Evolutionary conservation across 768 basidiomycete species (phyloP).

Genomic region (Porpolomopsis calyptriformis): DNA sequence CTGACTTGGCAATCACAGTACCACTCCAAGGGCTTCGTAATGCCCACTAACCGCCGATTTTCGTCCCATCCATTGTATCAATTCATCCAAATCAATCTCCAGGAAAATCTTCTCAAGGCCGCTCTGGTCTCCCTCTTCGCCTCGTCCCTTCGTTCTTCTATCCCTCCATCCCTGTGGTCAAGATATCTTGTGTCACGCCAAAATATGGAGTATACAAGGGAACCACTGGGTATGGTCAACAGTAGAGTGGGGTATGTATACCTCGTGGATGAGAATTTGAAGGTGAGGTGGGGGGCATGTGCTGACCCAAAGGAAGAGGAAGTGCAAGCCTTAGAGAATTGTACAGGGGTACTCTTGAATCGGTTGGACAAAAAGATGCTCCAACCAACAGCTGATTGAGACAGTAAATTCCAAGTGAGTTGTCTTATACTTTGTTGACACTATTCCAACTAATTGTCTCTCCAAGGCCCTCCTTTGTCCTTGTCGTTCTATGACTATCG

Average conservation of each 20-base stretch:
- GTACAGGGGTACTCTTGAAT: slow-evolving; percentile 57
- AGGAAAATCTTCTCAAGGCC: slow-evolving; percentile 88
- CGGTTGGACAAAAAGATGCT: slow-evolving; percentile 31
- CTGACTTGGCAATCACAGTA: slow-evolving; percentile 36
- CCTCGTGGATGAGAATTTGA: slow-evolving; percentile 74
- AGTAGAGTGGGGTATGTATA: slow-evolving; percentile 88
- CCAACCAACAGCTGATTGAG: too few species aligned
- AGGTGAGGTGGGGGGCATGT: slow-evolving; percentile 87
- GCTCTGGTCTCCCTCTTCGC: slow-evolving; percentile 80
- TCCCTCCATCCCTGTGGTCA: slow-evolving; percentile 54
- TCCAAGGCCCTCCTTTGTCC: too few species aligned
- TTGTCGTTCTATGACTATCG: too few species aligned
- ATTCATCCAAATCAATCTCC: slow-evolving; percentile 81
- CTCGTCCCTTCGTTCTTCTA: slow-evolving; percentile 53
- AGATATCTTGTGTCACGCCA: slow-evolving; percentile 75
- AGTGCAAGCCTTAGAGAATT: slow-evolving; percentile 53
- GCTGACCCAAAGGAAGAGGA: slow-evolving; percentile 76
- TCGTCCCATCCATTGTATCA: slow-evolving; percentile 50
- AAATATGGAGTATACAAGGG: slow-evolving; percentile 77
- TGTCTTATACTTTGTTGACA: too few species aligned
- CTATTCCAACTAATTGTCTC: too few species aligned
- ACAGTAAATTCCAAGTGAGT: too few species aligned
- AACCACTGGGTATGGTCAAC: slow-evolving; percentile 81
- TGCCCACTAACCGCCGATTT: slow-evolving; percentile 44
- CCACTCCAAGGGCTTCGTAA: slow-evolving; percentile 64